Conservation (phyloP, 2,329 filamentous ascomycete species). For the Microdochium bolleyi region DNA sequence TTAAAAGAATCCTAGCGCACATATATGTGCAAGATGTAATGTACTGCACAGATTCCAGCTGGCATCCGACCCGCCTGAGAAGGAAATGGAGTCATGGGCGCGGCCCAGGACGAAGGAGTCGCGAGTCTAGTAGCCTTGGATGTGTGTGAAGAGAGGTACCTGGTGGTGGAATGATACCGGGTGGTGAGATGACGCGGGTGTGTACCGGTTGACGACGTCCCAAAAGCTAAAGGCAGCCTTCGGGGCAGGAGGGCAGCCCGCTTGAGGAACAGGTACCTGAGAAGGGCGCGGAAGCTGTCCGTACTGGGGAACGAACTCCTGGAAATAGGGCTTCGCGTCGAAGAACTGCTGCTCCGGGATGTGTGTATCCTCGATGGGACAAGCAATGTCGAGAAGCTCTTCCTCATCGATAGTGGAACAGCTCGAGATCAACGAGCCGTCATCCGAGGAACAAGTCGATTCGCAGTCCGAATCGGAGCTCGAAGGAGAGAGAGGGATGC, state of each 20-base stretch:
- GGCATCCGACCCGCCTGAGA: not conserved
- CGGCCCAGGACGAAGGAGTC: not conserved
- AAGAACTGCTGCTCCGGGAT: slow-evolving; percentile 32
- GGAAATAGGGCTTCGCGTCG: slow-evolving; percentile 33
- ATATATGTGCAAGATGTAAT: not conserved
- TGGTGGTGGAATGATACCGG: slow-evolving; percentile 44
- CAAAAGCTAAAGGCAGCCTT: slow-evolving; percentile 39
- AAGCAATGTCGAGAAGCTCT: slow-evolving; percentile 30
- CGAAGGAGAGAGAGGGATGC: slow-evolving; percentile 39
- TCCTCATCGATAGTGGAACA: slow-evolving; percentile 44
- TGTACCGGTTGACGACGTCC: slow-evolving; percentile 44
- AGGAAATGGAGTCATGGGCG: not conserved
- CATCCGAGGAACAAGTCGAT: slow-evolving; percentile 40
- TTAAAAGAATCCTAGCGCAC: not conserved
- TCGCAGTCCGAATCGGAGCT: slow-evolving; percentile 33
- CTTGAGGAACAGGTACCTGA: slow-evolving; percentile 18
- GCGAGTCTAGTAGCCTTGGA: slow-evolving; percentile 41
- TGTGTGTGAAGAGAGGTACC: slow-evolving; percentile 40
- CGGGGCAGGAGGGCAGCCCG: slow-evolving; percentile 31
- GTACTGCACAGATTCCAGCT: not conserved
- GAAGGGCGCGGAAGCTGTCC: slow-evolving; percentile 15
- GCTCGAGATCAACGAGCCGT: slow-evolving; percentile 47
- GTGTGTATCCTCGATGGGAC: slow-evolving; percentile 20
- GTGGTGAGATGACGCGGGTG: slow-evolving; percentile 39
- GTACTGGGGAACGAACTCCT: slow-evolving; percentile 41